Base-by-base conservation (phyloP, 768 basidiomycete genomes). In the Hysterangium stoloniferum region DNA sequence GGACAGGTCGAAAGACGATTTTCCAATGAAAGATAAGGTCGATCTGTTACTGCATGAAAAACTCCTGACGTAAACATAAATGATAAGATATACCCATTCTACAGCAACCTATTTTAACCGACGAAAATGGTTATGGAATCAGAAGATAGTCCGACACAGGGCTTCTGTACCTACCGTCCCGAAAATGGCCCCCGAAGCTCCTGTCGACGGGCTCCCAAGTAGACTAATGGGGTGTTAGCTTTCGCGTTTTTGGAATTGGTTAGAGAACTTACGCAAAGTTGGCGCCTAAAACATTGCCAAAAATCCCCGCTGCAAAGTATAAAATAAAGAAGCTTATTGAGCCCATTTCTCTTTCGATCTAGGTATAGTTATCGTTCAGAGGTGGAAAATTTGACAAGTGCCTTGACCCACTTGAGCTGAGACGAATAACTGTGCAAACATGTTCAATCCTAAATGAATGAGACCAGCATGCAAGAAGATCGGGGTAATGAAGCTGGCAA, bases 401-500 rank as follows among this genome's bases (percentile, higher is more conserved):
- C 22, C 12, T 3, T 24, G 19, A 13, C 25, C 57, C 60, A 86
- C 89, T 66, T 87, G 82, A 31, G 84, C 86, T 6, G 84, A 85
- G n/a, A 86, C 68, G 0, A 77, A 79, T 51, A 86, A 63, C 58
- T 95, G 94, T 12, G 84, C 93, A 25, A 94, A 62, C 82, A 97
- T 86, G 62, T 99, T 99, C 54, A 99, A 61, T 4, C 84, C 57
- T 31, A 95, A 73, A 63, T 99, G 95, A n/a, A 99, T 72, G 52
- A 99, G 73, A n/a, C 95, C 95, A 9, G 91, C 96, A 58, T 98
- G 95, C 4, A 97, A 67, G 62, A 98, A 96, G 45, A 95, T 86
- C 7, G 93, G 77, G 1, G 83, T 81, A 57, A 93, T 84, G 61
- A 94, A 94, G 55, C 89, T 86, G 57, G 41, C 37, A 24, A 52